phyloP scores from a whole-genome alignment of 306 rosid genomes.

The Cucumis sativus region DNA sequence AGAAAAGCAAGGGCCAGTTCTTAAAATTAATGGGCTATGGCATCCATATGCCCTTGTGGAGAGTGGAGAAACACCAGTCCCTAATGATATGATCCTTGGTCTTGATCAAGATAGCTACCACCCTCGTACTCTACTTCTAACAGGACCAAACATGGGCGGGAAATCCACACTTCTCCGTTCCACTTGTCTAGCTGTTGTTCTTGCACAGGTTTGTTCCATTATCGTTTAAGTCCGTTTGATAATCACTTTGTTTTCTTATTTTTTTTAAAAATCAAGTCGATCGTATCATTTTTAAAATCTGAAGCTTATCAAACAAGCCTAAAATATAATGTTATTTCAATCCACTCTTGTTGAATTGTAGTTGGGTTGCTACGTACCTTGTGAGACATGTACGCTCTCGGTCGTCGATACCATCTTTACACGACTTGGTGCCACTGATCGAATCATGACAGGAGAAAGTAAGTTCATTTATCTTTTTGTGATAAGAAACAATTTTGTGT shows the following conservation, averaged over 20 bases:
- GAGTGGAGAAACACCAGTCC: constrained; percentile 62
- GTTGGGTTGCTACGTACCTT: constrained; percentile 93
- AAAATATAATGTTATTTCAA: neutral
- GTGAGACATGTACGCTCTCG: constrained; percentile 59
- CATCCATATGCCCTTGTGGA: constrained; percentile 87
- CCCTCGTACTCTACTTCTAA: constrained; percentile 66
- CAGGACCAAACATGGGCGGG: constrained; percentile 99
- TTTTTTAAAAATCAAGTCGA: too few species aligned
- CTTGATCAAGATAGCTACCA: constrained; percentile 33
- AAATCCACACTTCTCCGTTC: constrained; percentile 92
- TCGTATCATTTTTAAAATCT: too few species aligned
- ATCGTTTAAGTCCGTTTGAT: too few species aligned
- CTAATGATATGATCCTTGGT: constrained; percentile 82
- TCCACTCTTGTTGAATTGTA: constrained; percentile 29
- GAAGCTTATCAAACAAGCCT: too few species aligned
- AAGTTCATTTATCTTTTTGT: constrained; percentile 17
- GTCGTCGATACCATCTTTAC: constrained; percentile 85
- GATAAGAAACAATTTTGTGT: neutral
- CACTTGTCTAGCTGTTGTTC: constrained; percentile 81
- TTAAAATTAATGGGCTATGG: constrained; percentile 69
- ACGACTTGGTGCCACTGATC: constrained; percentile 94
- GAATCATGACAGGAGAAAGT: constrained; percentile 99
- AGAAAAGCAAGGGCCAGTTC: constrained; percentile 37
- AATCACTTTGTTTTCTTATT: too few species aligned
- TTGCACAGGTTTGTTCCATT: constrained; percentile 67